Evolutionary conservation across 129 eudicot species (phyloP), one percentile per base, ranked within the genome.

Genomic region (Scalesia atractyloides): DNA sequence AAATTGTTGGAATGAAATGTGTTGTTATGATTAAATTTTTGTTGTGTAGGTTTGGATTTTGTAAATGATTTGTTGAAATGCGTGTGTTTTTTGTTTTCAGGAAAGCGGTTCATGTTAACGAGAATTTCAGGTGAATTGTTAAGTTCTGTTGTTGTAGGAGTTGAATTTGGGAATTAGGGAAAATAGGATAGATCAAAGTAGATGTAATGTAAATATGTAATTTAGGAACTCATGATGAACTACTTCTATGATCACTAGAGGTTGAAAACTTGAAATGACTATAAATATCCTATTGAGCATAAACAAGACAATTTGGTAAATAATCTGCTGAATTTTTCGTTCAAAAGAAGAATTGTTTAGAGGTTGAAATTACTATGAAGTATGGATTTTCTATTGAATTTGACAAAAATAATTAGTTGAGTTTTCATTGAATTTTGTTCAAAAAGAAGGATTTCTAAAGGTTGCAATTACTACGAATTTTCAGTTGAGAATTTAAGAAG

Each of bases 21-120:
- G 19, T 53, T 1, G 19, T 53, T 53, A 17, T 52, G 66, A 30
- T 30, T 30, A 10, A 0, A 0, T 1, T 26, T 44, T 60, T 46
- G 41, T 78, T 34, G 70, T 5, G 4, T 67, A 48, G 7, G 54
- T 62, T n/a, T 60, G 41, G 20, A 15, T 33, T 60, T 17, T 6
- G 16, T 11, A 5, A 3, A 7, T 37, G 22, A 39, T 74, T 60
- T 17, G 57, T 58, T 68, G 60, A 58, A 58, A 7, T 34, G 8
- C 61, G 33, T 37, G 67, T 46, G 19, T 41, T 1, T 74, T 68
- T 82, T 61, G 41, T 61, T 59, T 24, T 65, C 96, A 94, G 98
- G 85, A 94, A 90, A 78, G 87, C 98, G 30, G 87, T 94, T 79
- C 97, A 94, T 82, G 72, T 80, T 10, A 94, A 90, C 57, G 98